Base-by-base conservation (phyloP, 192 early-diverging fungal genomes). In the Spizellomyces punctatus region DNA sequence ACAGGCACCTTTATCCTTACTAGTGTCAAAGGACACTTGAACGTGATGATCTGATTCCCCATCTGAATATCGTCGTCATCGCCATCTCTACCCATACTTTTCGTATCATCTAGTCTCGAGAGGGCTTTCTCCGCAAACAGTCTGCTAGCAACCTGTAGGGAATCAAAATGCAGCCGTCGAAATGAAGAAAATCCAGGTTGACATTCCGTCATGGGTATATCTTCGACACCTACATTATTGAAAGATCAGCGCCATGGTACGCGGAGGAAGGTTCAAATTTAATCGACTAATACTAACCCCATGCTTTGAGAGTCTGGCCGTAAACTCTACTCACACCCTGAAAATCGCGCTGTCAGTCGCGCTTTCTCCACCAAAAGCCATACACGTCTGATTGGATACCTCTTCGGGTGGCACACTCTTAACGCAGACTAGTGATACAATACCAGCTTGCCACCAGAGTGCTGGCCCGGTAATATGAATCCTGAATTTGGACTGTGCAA, bases 11-110 rank as follows among this genome's bases (percentile, higher is more conserved):
- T 41, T 6, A 81, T 79, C 47, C 76, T 66, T 6, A 27, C 47
- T 8, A 81, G 63, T 5, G 74, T 63, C 6, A 81, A 41, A 6
- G 80, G 80, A 48, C 74, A 75, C n/a, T 49, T 44, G 61, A 81
- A 78, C 8, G 70, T 59, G 4, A 78, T 61, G 22, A 70, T 76
- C 59, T 59, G 44, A 45, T 81, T 67, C 12, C 73, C 79, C 44
- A 74, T 70, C 46, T 74, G 52, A 42, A 79, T 69, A 19, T 79
- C 78, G 17, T 78, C 76, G 55, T 61, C 62, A 14, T 70, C 17
- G 43, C 6, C 17, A 5, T 14, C 57, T 0, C 55, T 56, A 22
- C 36, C 17, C 6, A 8, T 19, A 6, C 16, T 57, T 12, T 2
- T 16, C 66, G 4, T 5, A 6, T 22, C 43, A 8, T 6, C 45